Evolutionary conservation across 257 asterid genomes (phyloP), one percentile per base, ranked within the genome.

Genomic region (Avicennia marina): DNA sequence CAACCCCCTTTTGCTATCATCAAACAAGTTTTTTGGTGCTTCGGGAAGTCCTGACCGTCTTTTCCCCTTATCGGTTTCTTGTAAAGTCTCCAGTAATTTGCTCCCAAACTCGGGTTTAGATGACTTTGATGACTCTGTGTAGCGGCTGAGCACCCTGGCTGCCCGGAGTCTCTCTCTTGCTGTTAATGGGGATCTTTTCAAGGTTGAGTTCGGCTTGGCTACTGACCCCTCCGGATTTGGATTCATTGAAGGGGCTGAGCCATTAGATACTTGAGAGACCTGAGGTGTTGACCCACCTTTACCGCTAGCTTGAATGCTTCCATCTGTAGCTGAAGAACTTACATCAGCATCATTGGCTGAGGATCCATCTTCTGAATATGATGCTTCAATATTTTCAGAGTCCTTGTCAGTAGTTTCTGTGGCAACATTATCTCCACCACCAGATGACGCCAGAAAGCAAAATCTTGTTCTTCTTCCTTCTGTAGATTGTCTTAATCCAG

Each of bases 161-260:
- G 96, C 96, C 77, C 94, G 72, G 4, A 86, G 90, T 43, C 86
- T 84, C 78, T 90, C 97, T 76, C 93, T 76, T 34, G 94, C 96
- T 8, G 98, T 90, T 67, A 87, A 56, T 0, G 96, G 63, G 29
- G 95, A 75, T 64, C 83, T 66, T 73, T 80, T 89, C 17, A 12
- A 41, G 7, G 9, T 41, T 2, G 82, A 58, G n/a, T n/a, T n/a
- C n/a, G n/a, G n/a, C n/a, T n/a, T n/a, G n/a, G n/a, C n/a, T n/a
- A n/a, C n/a, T n/a, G 73, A 34, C 41, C 68, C 42, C 11, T 56
- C 81, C 63, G 42, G 74, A 45, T 68, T 60, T 22, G 8, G 48
- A 16, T 45, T 64, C 42, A 64, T 18, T 55, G 87, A 55, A 60
- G 58, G 13, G 11, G 34, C 51, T 43, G 70, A 62, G 4, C 58